Conservation (phyloP, 176 grass and related monocot species). For the Typha latifolia region DNA sequence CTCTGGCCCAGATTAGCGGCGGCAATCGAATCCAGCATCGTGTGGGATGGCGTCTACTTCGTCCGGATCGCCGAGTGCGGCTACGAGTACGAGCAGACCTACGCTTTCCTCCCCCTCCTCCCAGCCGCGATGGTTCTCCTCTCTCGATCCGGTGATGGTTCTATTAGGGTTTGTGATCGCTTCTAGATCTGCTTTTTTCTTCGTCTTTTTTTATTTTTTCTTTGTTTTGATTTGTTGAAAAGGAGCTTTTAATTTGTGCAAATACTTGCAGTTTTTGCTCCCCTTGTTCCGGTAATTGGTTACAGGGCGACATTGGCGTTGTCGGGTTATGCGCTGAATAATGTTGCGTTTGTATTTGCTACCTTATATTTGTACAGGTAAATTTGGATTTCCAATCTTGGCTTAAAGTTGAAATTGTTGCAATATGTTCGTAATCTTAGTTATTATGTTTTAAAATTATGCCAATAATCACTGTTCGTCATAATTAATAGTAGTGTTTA, state of each 20-base stretch:
- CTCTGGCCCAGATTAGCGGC: conserved; percentile 25
- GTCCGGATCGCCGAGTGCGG: conserved; percentile 73
- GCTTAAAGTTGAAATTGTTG: no score
- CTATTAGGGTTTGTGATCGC: no score
- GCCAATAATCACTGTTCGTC: no score
- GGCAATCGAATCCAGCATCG: conserved; percentile 47
- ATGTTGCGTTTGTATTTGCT: conserved; percentile 43
- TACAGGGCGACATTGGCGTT: conserved; percentile 54
- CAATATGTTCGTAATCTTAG: no score
- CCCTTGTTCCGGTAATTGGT: conserved; percentile 60
- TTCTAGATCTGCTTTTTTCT: neutral
- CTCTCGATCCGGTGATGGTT: conserved; percentile 43
- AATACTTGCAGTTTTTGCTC: conserved; percentile 44
- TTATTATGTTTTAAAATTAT: no score
- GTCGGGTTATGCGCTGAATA: conserved; percentile 61
- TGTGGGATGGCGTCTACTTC: conserved; percentile 92
- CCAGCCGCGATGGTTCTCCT: conserved; percentile 51
- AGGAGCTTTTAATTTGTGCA: no score
- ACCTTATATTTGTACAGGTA: conserved; percentile 74
- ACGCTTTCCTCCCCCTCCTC: conserved; percentile 76
- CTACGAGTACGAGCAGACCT: conserved; percentile 95
- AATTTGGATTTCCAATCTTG: neutral
- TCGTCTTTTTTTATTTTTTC: neutral
- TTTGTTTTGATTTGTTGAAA: neutral
- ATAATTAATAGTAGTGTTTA: no score